Percentiles rank a stretch among this genome's conserved stretches.
phyloP scores from a whole-genome alignment of 805 yeast species.

The Lachancea fermentati region DNA sequence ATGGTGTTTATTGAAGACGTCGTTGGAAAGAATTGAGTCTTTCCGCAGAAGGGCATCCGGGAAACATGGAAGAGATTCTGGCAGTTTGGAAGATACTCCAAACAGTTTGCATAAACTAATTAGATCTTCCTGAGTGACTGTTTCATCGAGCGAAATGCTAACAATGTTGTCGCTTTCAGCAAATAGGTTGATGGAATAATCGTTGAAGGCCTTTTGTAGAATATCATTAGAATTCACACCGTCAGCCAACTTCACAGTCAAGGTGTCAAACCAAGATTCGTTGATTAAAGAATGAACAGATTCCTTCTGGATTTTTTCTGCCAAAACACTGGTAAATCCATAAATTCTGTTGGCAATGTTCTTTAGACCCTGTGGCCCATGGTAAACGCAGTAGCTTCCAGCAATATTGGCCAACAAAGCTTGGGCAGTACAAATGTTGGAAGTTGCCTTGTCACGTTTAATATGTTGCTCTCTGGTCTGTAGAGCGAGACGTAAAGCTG shows the following conservation, averaged over 20 bases:
- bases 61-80: constrained; percentile 41
- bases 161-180: constrained; percentile 56
- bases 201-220: constrained; percentile 50
- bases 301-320: constrained; percentile 43
- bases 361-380: constrained; percentile 83
- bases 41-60: constrained; percentile 48
- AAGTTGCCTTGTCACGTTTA: constrained; percentile 94
- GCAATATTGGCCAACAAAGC: constrained; percentile 93
- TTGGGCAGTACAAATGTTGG: constrained; percentile 97
- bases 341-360: constrained; percentile 73
- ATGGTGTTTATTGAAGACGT: constrained; percentile 81
- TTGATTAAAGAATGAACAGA: constrained; percentile 48
- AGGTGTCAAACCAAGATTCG: constrained; percentile 77
- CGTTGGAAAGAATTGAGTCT: constrained; percentile 58
- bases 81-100: constrained; percentile 20
- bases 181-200: constrained; percentile 70
- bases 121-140: constrained; percentile 63
- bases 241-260: constrained; percentile 51
- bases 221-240: constrained; percentile 51
- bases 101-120: constrained; percentile 53
- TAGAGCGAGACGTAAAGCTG: constrained; percentile 86
- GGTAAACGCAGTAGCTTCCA: constrained; percentile 93
- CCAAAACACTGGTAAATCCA: constrained; percentile 68
- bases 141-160: constrained; percentile 87
- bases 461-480: constrained; percentile 99